phyloP scores from a whole-genome alignment of 1,284 basidiomycete genomes.

The Ganoderma lucidum region DNA sequence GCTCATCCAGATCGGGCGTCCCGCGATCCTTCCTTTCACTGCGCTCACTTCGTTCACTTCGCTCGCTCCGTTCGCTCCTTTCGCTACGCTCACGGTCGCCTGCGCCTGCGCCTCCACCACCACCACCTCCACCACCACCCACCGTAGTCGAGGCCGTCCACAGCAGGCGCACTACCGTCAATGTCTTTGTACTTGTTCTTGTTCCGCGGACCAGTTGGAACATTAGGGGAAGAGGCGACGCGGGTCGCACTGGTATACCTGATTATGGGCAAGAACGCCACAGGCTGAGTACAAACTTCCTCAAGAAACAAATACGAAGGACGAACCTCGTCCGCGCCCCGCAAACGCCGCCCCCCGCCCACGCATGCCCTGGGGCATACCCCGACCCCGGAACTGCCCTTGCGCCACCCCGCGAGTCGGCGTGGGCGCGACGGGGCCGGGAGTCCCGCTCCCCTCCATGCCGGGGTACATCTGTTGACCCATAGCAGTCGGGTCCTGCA shows the following conservation, averaged over 20 bases:
- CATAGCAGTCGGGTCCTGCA: constrained; percentile 47
- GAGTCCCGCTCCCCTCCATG: constrained; percentile 55
- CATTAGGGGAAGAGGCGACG: constrained; percentile 84
- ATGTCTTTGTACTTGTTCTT: constrained; percentile 90
- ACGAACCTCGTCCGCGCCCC: constrained; percentile 49
- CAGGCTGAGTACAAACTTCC: constrained; percentile 3
- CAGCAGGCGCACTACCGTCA: constrained; percentile 79
- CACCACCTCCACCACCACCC: constrained; percentile 50
- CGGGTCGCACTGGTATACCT: constrained; percentile 65
- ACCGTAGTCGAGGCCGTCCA: constrained; percentile 87
- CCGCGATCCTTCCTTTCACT: constrained; percentile 31
- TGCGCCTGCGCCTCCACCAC: constrained; percentile 30
- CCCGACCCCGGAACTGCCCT: constrained; percentile 64
- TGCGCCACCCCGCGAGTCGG: constrained; percentile 53
- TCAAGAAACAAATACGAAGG: constrained; percentile 31
- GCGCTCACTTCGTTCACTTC: constrained; percentile 20
- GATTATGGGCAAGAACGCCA: not conserved
- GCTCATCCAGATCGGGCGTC: constrained; percentile 39
- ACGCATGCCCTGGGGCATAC: constrained; percentile 46
- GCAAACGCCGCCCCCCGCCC: constrained; percentile 44
- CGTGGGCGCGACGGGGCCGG: constrained; percentile 40
- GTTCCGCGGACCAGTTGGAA: constrained; percentile 85
- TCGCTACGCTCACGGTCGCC: constrained; percentile 51
- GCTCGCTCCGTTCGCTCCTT: constrained; percentile 33
- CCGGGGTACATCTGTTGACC: constrained; percentile 64